Percentiles rank a stretch among this genome's conserved stretches.
Conservation (phyloP, 2,329 filamentous ascomycete species). For the Botrytis tulipae region DNA sequence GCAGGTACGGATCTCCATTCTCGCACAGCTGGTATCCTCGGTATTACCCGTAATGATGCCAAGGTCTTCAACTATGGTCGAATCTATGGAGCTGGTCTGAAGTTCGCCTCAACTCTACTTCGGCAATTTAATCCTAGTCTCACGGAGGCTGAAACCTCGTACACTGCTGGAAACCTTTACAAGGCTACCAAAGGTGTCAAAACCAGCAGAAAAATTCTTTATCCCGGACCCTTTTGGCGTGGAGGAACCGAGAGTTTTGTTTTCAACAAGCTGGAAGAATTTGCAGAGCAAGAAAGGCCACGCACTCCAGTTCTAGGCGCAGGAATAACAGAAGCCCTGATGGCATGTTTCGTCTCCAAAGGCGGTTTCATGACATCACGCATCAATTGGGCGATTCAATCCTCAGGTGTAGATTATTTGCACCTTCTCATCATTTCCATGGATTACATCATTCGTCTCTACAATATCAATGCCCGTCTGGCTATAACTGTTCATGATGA, state of each 20-base stretch:
- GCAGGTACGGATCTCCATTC: slow-evolving; percentile 94
- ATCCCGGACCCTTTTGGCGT: slow-evolving; percentile 82
- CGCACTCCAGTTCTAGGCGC: slow-evolving; percentile 90
- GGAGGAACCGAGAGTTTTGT: slow-evolving; percentile 97
- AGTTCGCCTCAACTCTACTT: slow-evolving; percentile 85
- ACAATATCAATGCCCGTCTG: slow-evolving; percentile 79
- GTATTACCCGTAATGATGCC: slow-evolving; percentile 90
- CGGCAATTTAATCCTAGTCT: slow-evolving; percentile 89
- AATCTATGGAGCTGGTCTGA: slow-evolving; percentile 96
- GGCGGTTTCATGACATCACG: slow-evolving; percentile 92
- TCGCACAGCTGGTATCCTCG: slow-evolving; percentile 85
- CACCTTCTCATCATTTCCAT: slow-evolving; percentile 90
- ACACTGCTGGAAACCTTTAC: slow-evolving; percentile 79
- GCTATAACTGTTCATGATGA: slow-evolving; percentile 97
- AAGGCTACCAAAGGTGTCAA: slow-evolving; percentile 86
- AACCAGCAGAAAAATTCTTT: slow-evolving; percentile 69
- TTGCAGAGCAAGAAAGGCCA: slow-evolving; percentile 89
- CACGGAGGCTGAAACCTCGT: slow-evolving; percentile 73
- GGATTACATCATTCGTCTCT: slow-evolving; percentile 87
- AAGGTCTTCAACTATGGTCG: slow-evolving; percentile 99
- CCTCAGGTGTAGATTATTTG: slow-evolving; percentile 93
- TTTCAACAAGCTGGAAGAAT: slow-evolving; percentile 97
- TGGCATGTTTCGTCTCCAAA: slow-evolving; percentile 81
- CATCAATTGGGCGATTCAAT: slow-evolving; percentile 99
- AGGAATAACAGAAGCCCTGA: slow-evolving; percentile 92